These are phyloP conservation scores for Tolypocladium pustulatum DNA, from an alignment of 2,329 filamentous ascomycete genomes.

Conservation along the genomic window DNA sequence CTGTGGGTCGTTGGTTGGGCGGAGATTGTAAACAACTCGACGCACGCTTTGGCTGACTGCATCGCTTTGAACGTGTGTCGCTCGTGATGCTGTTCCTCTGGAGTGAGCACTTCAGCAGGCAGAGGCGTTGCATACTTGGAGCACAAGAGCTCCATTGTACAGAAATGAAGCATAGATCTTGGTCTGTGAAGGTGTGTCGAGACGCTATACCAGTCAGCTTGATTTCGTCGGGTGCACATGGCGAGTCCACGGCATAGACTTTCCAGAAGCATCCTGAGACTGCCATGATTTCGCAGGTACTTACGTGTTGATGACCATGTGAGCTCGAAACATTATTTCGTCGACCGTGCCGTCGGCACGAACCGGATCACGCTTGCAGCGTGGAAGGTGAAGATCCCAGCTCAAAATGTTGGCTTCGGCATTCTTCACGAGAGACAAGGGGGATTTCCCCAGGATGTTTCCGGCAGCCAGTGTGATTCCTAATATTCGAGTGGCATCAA, in stretches of 20 bases:
- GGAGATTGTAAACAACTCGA: constrained; percentile 8
- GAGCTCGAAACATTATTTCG: constrained; percentile 74
- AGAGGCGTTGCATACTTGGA: constrained; percentile 10
- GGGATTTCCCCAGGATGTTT: constrained; percentile 28
- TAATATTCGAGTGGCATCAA: constrained; percentile 65
- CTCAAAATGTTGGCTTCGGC: constrained; percentile 41
- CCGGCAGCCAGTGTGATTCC: constrained; percentile 40
- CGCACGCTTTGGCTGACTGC: constrained; percentile 3
- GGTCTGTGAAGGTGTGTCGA: constrained; percentile 8
- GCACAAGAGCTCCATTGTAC: constrained; percentile 10
- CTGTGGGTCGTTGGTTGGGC: constrained; percentile 5
- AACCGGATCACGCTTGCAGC: constrained; percentile 54
- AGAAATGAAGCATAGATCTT: constrained; percentile 8
- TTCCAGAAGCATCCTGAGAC: neutral
- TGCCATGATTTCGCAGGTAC: constrained; percentile 7
- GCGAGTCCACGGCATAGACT: neutral
- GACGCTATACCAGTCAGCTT: constrained; percentile 1
- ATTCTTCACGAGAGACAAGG: constrained; percentile 4
- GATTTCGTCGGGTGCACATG: neutral
- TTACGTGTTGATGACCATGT: constrained; percentile 54
- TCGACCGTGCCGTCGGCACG: constrained; percentile 54
- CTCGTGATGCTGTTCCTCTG: constrained; percentile 6
- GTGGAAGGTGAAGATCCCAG: constrained; percentile 65
- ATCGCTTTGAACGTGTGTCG: constrained; percentile 8
- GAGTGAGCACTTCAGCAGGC: constrained; percentile 4